Evolutionary conservation across 2,329 filamentous ascomycete genomes (phyloP), one percentile per base, ranked within the genome.

Genomic region (Fusarium phyllophilum): DNA sequence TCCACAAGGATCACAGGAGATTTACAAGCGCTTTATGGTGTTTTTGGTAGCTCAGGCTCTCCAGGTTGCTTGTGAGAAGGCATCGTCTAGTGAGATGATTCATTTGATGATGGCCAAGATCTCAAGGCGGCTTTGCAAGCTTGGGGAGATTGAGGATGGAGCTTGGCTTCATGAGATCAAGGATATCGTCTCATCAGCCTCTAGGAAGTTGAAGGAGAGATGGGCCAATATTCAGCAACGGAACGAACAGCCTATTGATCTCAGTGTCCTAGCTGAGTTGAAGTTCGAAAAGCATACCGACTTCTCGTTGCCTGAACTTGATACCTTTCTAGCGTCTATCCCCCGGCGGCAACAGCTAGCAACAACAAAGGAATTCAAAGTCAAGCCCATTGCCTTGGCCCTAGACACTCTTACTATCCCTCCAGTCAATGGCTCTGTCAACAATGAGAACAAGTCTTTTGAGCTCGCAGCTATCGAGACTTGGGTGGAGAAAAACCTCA

Each of bases 401-500:
- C 31, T 58, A 3, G 31, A 29, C 0, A 24, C 45, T 9, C 20
- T 60, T 3, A 12, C 5, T 10, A 57, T 78, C 18, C 70, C 38
- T 0, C 15, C 9, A 26, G 9, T 33, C 63, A 6, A 13, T 12
- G 10, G 24, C 45, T 26, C 6, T 7, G 15, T 22, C 3, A n/a
- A 15, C 22, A 9, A 14, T 6, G 12, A 15, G 6, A 46, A 54
- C 22, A 39, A 36, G 10, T 48, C 41, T 1, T 69, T 72, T 18
- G 11, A 68, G 8, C 78, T 89, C 5, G 78, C 77, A 6, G 82
- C 81, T 29, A 76, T 90, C 20, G 89, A 91, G 73, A 42, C 58
- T 0, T 90, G 89, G 89, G 84, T 89, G 6, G 77, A 79, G 4
- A 24, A 71, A 0, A 55, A 83, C 42, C 81, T 89, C 1, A 51